phyloP scores from a whole-genome alignment of 129 eudicot genomes.

The Scalesia atractyloides region DNA sequence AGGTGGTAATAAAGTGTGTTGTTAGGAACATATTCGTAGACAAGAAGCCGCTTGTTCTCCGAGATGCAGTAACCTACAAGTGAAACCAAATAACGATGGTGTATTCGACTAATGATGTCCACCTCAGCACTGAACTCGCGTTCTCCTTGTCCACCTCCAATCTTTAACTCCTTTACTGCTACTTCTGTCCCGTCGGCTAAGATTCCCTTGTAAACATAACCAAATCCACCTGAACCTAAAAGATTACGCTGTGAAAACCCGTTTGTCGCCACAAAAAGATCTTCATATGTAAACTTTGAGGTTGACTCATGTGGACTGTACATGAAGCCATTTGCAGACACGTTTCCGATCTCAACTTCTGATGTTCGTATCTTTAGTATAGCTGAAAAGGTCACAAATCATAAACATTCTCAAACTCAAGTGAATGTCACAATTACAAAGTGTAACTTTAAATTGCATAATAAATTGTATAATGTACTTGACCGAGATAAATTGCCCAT shows the following conservation, averaged over 20 bases:
- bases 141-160: conserved; percentile 95
- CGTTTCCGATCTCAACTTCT: conserved; percentile 26
- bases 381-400: conserved; percentile 49
- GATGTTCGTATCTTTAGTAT: conserved; percentile 44
- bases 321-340: conserved; percentile 33
- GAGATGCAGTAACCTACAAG: conserved; percentile 81
- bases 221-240: conserved; percentile 94
- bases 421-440: background rate
- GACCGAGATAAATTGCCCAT: conserved; percentile 49
- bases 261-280: conserved; percentile 59
- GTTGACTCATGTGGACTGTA: conserved; percentile 50
- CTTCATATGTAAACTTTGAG: conserved; percentile 57
- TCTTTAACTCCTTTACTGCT: conserved; percentile 87
- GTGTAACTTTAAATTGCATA: background rate
- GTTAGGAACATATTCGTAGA: conserved; percentile 84
- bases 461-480: conserved; percentile 37
- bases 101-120: conserved; percentile 81
- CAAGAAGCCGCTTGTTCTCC: conserved; percentile 68
- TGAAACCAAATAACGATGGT: conserved; percentile 92
- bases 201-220: conserved; percentile 72
- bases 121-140: conserved; percentile 95
- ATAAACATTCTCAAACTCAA: background rate
- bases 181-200: conserved; percentile 71
- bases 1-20: conserved; percentile 84
- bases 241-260: conserved; percentile 70